These are phyloP conservation scores for Zopfochytrium polystomum DNA, from an alignment of 371 early-diverging fungal species.

Conservation along the genomic window DNA sequence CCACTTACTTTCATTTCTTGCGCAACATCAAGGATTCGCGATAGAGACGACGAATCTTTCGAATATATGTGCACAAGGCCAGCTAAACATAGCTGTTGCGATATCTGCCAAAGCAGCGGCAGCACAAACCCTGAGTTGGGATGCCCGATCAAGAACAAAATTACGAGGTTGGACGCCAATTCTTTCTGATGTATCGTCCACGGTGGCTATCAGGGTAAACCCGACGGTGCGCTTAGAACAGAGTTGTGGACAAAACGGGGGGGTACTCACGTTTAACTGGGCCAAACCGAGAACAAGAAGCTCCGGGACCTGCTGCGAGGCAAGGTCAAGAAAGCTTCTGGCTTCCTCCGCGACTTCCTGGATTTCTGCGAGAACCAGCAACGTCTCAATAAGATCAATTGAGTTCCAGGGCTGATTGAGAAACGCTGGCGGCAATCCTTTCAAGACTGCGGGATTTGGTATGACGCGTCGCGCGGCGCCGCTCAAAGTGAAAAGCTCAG, in stretches of 20 bases:
- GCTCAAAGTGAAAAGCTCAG: conserved; percentile 45
- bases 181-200: conserved; percentile 68
- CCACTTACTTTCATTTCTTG: conserved; percentile 75
- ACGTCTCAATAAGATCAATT: conserved; percentile 69
- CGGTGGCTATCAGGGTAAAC: conserved; percentile 35
- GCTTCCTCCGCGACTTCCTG: conserved; percentile 59
- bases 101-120: conserved; percentile 70
- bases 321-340: conserved; percentile 62
- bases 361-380: conserved; percentile 63
- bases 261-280: conserved; percentile 48
- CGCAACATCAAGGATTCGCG: conserved; percentile 75
- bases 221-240: too few relatives aligned
- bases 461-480: conserved; percentile 29
- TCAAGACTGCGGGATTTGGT: conserved; percentile 8
- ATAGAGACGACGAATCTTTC: conserved; percentile 66
- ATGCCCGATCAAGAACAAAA: conserved; percentile 64
- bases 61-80: conserved; percentile 71
- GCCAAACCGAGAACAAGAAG: conserved; percentile 72
- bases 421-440: conserved; percentile 48
- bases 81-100: conserved; percentile 58
- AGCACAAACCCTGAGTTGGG: conserved; percentile 67
- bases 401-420: conserved; percentile 73
- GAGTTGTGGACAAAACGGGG: too few relatives aligned
- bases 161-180: conserved; percentile 59
- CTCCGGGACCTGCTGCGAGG: conserved; percentile 69